These are phyloP conservation scores for Protea cynaroides DNA, from an alignment of 164 flowering plant genomes.

Conservation along the genomic window DNA sequence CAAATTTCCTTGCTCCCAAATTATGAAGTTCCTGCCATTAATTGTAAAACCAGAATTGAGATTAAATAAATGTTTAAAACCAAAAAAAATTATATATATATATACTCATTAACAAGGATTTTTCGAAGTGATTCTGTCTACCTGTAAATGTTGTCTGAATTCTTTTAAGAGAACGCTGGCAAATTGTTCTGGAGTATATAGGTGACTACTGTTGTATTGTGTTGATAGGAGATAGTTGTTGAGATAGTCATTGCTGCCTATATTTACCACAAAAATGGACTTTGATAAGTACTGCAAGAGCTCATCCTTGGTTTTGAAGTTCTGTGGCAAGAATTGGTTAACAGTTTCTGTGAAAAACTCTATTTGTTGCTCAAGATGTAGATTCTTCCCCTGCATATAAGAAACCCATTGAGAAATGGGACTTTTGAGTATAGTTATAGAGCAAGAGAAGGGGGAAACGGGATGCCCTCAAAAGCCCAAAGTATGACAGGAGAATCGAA, in stretches of 20 bases:
- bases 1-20: slow-evolving; percentile 30
- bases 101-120: too few relatives aligned
- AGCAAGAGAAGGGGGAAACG: too few relatives aligned
- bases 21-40: slow-evolving; percentile 4
- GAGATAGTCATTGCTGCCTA: slow-evolving; percentile 15
- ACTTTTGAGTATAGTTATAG: too few relatives aligned
- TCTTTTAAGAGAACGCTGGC: neutral
- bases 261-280: slow-evolving; percentile 8
- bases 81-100: too few relatives aligned
- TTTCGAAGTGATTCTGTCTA: too few relatives aligned
- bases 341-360: slow-evolving; percentile 6
- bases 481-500: too few relatives aligned
- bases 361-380: slow-evolving; percentile 7
- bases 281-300: slow-evolving; percentile 9
- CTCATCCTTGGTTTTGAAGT: neutral
- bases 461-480: too few relatives aligned
- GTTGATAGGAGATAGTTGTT: slow-evolving; percentile 10
- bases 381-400: slow-evolving; percentile 7
- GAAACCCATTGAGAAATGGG: too few relatives aligned
- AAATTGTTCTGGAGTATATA: slow-evolving; percentile 3
- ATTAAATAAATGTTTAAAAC: too few relatives aligned
- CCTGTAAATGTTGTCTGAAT: neutral
- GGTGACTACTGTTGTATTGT: neutral
- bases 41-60: too few relatives aligned
- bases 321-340: slow-evolving; percentile 1